These are phyloP conservation scores for Exophiala xenobiotica DNA, from an alignment of 2,329 filamentous ascomycete species.

Conservation along the genomic window DNA sequence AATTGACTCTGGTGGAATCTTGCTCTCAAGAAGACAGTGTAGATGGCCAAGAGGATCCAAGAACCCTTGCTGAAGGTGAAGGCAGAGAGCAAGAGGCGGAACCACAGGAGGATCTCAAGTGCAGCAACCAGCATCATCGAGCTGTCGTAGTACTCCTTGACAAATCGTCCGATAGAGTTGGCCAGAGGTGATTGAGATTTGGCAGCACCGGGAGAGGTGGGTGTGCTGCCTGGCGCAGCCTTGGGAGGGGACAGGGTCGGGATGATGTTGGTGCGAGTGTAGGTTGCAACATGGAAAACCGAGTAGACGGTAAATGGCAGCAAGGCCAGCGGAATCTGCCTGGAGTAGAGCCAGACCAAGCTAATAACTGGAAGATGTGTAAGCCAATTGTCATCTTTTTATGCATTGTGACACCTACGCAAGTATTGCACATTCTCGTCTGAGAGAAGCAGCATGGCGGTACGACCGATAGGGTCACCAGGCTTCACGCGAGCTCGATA, in stretches of 20 bases:
- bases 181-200: slow-evolving; percentile 61
- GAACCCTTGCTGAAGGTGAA: slow-evolving; percentile 86
- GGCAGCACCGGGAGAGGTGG: slow-evolving; percentile 54
- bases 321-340: slow-evolving; percentile 85
- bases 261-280: slow-evolving; percentile 89
- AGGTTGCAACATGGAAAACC: slow-evolving; percentile 96
- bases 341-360: slow-evolving; percentile 88
- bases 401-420: slow-evolving; percentile 71
- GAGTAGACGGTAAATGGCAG: slow-evolving; percentile 97
- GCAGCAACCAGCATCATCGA: slow-evolving; percentile 91
- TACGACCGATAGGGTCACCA: slow-evolving; percentile 31
- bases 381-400: slow-evolving; percentile 8
- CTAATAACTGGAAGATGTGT: slow-evolving; percentile 68
- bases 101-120: slow-evolving; percentile 85
- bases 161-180: slow-evolving; percentile 84
- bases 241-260: slow-evolving; percentile 75
- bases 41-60: slow-evolving; percentile 82
- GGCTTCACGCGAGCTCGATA: slow-evolving; percentile 77
- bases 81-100: slow-evolving; percentile 76
- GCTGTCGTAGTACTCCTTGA: slow-evolving; percentile 96
- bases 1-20: slow-evolving; percentile 88
- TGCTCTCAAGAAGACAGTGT: slow-evolving; percentile 89
- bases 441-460: slow-evolving; percentile 65
- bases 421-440: slow-evolving; percentile 99
- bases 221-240: slow-evolving; percentile 51